Evolutionary conservation across 164 flowering plant genomes (phyloP).

Genomic region (Nelumbo lutea): DNA sequence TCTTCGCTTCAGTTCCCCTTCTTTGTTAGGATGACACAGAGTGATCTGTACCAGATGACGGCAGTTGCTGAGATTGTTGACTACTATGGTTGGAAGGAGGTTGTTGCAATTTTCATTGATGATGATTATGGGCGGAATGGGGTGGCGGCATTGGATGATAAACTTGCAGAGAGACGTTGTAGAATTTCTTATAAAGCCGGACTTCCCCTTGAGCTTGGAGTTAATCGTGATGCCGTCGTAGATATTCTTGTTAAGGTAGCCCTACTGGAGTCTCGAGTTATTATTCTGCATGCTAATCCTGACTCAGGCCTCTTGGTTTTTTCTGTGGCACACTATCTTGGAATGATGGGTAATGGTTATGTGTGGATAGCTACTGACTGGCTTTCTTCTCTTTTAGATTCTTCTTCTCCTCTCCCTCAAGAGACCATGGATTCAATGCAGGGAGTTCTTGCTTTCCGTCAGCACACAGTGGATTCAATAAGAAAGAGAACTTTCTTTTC

Average conservation of each 20-base stretch:
- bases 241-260: slow-evolving; percentile 60
- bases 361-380: slow-evolving; percentile 95
- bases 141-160: slow-evolving; percentile 60
- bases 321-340: slow-evolving; percentile 56
- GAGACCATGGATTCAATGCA: slow-evolving; percentile 49
- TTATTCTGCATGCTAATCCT: slow-evolving; percentile 61
- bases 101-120: slow-evolving; percentile 64
- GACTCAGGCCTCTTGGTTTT: slow-evolving; percentile 50
- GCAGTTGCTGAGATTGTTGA: slow-evolving; percentile 75
- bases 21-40: slow-evolving; percentile 67
- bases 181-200: slow-evolving; percentile 60
- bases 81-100: slow-evolving; percentile 69
- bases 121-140: slow-evolving; percentile 86
- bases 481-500: slow-evolving; percentile 49
- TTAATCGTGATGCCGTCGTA: slow-evolving; percentile 30
- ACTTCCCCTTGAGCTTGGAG: slow-evolving; percentile 35
- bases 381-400: slow-evolving; percentile 69
- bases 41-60: slow-evolving; percentile 76
- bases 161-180: slow-evolving; percentile 62
- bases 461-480: slow-evolving; percentile 67
- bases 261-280: slow-evolving; percentile 59
- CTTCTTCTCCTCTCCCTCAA: slow-evolving; percentile 34
- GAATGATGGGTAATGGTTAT: slow-evolving; percentile 78
- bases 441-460: slow-evolving; percentile 76
- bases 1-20: slow-evolving; percentile 76